phyloP scores from a whole-genome alignment of 2,329 filamentous ascomycete species.

The Aspergillus quadricinctus region DNA sequence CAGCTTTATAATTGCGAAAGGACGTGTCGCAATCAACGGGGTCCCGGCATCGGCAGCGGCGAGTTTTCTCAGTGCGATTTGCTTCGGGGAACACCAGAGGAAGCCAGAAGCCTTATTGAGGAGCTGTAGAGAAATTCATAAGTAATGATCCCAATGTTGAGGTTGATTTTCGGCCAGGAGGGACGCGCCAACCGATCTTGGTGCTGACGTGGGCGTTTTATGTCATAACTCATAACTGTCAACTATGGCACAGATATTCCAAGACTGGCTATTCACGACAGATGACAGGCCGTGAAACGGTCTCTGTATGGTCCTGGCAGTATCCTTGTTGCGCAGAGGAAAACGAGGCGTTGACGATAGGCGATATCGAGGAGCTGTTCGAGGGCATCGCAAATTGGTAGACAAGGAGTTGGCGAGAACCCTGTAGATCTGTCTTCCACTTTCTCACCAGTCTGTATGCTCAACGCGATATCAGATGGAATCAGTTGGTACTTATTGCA shows the following conservation, averaged over 20 bases:
- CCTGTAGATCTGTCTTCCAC: not conserved
- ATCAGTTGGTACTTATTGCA: too few species aligned
- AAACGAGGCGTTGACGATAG: conserved; percentile 71
- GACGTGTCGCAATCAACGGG: conserved; percentile 83
- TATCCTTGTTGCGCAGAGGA: conserved; percentile 87
- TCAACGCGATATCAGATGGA: not conserved
- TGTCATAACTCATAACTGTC: conserved; percentile 67
- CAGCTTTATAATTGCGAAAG: conserved; percentile 52
- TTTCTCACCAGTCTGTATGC: not conserved
- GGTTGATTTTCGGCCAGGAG: conserved; percentile 55
- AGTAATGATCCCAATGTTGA: conserved; percentile 46
- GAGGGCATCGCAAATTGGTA: conserved; percentile 71
- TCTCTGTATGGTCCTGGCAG: conserved; percentile 62
- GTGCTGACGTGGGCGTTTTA: conserved; percentile 87
- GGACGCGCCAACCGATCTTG: conserved; percentile 75
- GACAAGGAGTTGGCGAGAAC: conserved; percentile 20
- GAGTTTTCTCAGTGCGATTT: conserved; percentile 65
- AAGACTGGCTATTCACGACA: conserved; percentile 63
- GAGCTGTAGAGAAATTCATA: conserved; percentile 52
- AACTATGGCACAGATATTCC: conserved; percentile 95
- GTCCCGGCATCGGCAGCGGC: conserved; percentile 70
- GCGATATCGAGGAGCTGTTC: conserved; percentile 72
- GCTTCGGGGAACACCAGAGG: conserved; percentile 67
- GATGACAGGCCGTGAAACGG: conserved; percentile 44
- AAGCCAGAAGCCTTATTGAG: conserved; percentile 53